Conservation (phyloP, 208 protist genomes). For the Crithidia bombi region DNA sequence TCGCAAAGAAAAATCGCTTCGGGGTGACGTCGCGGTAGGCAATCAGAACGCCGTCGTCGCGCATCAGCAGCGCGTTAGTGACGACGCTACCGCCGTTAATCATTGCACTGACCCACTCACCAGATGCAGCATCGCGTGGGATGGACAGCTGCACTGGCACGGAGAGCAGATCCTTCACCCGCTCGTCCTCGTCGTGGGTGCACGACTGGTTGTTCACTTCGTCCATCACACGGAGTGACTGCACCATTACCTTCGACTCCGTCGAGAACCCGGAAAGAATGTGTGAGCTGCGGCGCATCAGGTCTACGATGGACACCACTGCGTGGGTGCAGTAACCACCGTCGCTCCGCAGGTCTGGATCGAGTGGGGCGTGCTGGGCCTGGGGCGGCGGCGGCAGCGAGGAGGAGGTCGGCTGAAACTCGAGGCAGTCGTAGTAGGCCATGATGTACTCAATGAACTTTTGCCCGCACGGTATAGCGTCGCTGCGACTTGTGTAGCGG, state of each 20-base stretch:
- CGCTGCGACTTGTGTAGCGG: constrained; percentile 5
- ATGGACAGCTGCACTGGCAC: not conserved
- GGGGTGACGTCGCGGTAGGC: constrained; percentile 38
- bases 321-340: constrained; percentile 16
- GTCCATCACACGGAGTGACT: constrained; percentile 7
- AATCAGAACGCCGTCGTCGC: constrained; percentile 1
- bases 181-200: not conserved
- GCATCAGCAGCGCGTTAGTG: not conserved
- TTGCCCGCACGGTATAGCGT: not conserved
- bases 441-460: constrained; percentile 20
- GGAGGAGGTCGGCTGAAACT: no score
- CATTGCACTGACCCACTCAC: not conserved
- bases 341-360: not conserved
- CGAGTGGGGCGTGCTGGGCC: no score
- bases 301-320: constrained; percentile 2
- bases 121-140: not conserved
- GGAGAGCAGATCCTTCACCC: not conserved
- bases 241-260: not conserved
- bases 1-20: constrained; percentile 20
- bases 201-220: constrained; percentile 14
- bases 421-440: constrained; percentile 38
- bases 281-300: not conserved
- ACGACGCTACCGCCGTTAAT: constrained; percentile 2
- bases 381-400: no score
- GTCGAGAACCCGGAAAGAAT: not conserved